Base-by-base conservation (phyloP, 148 eudicot species). In the Pouteria glomerata region DNA sequence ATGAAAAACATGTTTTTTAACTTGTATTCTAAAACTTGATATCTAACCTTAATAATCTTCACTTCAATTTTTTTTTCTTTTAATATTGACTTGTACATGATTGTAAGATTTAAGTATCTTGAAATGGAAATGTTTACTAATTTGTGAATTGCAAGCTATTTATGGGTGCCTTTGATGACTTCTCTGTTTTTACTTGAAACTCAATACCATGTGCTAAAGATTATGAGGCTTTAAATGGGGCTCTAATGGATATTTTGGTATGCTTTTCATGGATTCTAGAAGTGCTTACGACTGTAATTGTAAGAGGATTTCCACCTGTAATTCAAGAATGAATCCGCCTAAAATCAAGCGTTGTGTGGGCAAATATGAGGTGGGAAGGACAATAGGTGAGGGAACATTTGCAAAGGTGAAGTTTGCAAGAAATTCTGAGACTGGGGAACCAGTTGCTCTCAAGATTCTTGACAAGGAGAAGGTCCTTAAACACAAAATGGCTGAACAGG, bases 401-500 rank as follows among this genome's bases (percentile, higher is more conserved):
- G 98, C 98, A 56, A 94, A 94, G 76, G 98, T 94, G 39, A 94
- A 84, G 74, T 91, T 91, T 82, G 98, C 98, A 14, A 85, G 89
- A 78, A 81, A 89, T 81, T 79, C 95, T 31, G 93, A 91, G 77
- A 94, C 85, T 15, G 91, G 93, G 41, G 93, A 91, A 48, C 85
- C 91, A 5, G 98, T 91, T 69, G 98, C 98, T 73, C 76, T 94
- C 73, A 94, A 94, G 82, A 89, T 94, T 68, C 91, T 94, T 68
- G 98, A 94, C 79, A 94, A 91, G 83, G 97, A 91, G 82, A 90
- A 89, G 76, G 91, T 94, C 71, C 88, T 94, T 35, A 91, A 89
- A 74, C 82, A 91, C 84, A 91, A 91, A 83, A 91, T 94, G 95
- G 91, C 90, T 71, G 98, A 94, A 74, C 98, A 87, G 96, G 98